Conservation (phyloP, 192 early-diverging fungal genomes). For the Coemansia aciculifera region DNA sequence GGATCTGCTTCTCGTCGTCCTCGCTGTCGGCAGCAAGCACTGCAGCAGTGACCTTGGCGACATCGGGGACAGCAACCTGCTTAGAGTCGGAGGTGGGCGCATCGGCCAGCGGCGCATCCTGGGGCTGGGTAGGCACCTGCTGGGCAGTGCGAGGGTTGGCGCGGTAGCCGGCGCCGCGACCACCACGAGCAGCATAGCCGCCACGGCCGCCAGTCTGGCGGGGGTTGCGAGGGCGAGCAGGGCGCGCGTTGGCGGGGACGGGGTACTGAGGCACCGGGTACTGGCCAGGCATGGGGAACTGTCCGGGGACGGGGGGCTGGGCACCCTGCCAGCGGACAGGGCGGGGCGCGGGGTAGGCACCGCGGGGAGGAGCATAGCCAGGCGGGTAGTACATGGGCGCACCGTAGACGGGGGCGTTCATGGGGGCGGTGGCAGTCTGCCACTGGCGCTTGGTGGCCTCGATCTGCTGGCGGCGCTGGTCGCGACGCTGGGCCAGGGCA, state of each 20-base stretch:
- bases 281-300: conserved; percentile 54
- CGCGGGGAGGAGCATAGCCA: conserved; percentile 56
- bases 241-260: conserved; percentile 39
- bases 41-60: conserved; percentile 63
- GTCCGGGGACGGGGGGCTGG: conserved; percentile 47
- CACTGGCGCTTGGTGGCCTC: conserved; percentile 95
- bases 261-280: conserved; percentile 55
- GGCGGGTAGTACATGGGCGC: conserved; percentile 63
- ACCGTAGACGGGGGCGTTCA: conserved; percentile 57
- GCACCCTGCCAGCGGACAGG: conserved; percentile 61
- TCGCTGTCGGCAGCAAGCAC: conserved; percentile 74
- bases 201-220: conserved; percentile 50
- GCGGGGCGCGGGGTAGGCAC: conserved; percentile 57
- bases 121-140: conserved; percentile 41
- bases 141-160: conserved; percentile 43
- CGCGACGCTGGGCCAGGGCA: conserved; percentile 96
- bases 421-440: conserved; percentile 46
- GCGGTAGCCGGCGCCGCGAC: conserved; percentile 48
- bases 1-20: conserved; percentile 93
- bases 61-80: conserved; percentile 32
- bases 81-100: conserved; percentile 34
- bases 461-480: conserved; percentile 92
- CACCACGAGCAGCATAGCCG: conserved; percentile 55
- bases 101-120: conserved; percentile 41
- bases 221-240: conserved; percentile 55